A percentile compares a stretch with the other conserved stretches of the same genome.
Evolutionary conservation across 176 grass and related monocot species (phyloP).

Genomic region (Aegilops sharonensis): DNA sequence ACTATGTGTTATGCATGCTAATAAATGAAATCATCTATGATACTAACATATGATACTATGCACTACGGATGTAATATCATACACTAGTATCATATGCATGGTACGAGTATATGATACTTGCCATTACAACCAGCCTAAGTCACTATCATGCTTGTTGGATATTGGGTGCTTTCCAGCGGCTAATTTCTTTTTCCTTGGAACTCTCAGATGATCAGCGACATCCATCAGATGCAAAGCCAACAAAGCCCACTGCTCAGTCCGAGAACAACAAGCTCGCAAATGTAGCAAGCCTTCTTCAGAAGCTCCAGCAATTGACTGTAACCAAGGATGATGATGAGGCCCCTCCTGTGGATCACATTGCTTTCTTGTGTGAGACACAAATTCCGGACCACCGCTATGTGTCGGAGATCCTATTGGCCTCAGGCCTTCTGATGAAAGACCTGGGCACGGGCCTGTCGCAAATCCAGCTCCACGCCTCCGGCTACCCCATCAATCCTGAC

Average conservation of each 20-base stretch:
- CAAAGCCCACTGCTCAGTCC: constrained; percentile 12
- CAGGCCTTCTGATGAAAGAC: constrained; percentile 94
- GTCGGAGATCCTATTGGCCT: constrained; percentile 86
- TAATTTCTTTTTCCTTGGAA: constrained; percentile 32
- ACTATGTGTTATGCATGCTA: too few species aligned
- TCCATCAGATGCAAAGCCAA: constrained; percentile 34
- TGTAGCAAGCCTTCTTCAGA: constrained; percentile 70
- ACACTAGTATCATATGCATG: too few species aligned
- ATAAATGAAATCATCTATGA: too few species aligned
- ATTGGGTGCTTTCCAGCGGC: not conserved
- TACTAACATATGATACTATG: too few species aligned
- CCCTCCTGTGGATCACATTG: constrained; percentile 66
- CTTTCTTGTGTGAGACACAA: constrained; percentile 71
- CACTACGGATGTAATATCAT: too few species aligned
- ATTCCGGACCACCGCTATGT: constrained; percentile 69
- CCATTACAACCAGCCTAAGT: too few species aligned
- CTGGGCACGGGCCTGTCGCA: constrained; percentile 31
- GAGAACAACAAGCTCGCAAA: constrained; percentile 73
- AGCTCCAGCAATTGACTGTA: constrained; percentile 59
- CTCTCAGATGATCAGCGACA: constrained; percentile 46
- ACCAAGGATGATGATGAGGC: constrained; percentile 47
- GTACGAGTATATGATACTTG: too few species aligned
- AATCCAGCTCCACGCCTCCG: constrained; percentile 67
- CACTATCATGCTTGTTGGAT: not conserved
- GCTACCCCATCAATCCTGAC: constrained; percentile 84